Conservation (phyloP, 176 grass and related monocot genomes). For the Raddia guianensis region DNA sequence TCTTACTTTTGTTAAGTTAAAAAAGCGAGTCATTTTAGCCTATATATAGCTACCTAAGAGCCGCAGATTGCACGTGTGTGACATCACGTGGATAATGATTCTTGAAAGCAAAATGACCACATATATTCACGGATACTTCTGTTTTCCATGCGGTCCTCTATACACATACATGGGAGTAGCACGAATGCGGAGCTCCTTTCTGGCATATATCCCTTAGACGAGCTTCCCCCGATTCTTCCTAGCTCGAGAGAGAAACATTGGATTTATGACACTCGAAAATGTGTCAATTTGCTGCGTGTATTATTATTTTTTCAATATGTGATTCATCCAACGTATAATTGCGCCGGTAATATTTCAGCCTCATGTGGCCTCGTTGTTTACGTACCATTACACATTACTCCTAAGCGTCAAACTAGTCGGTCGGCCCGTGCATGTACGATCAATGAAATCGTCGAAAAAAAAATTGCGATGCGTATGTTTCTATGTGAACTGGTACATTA, state of each 20-base stretch:
- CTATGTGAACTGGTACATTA: no score
- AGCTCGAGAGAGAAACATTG: no score
- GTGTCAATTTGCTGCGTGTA: not conserved
- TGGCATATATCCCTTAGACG: no score
- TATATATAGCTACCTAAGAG: not conserved
- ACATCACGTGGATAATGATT: not conserved
- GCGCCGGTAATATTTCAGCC: not conserved
- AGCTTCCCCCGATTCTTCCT: no score
- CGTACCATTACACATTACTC: no score
- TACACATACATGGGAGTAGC: no score
- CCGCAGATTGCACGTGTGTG: not conserved
- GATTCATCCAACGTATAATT: not conserved
- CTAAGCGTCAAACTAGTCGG: not conserved
- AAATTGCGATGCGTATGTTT: not conserved
- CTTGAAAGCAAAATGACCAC: not conserved
- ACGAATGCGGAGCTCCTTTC: no score
- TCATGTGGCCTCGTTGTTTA: not conserved
- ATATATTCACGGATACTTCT: not conserved
- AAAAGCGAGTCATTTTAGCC: no score
- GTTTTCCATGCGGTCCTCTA: no score
- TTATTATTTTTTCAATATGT: not conserved
- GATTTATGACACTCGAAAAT: no score
- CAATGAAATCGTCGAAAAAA: not conserved
- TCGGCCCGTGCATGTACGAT: not conserved
- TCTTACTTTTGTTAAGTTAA: not conserved